phyloP scores from a whole-genome alignment of 208 protist species.

The Phytomonas sp. region DNA sequence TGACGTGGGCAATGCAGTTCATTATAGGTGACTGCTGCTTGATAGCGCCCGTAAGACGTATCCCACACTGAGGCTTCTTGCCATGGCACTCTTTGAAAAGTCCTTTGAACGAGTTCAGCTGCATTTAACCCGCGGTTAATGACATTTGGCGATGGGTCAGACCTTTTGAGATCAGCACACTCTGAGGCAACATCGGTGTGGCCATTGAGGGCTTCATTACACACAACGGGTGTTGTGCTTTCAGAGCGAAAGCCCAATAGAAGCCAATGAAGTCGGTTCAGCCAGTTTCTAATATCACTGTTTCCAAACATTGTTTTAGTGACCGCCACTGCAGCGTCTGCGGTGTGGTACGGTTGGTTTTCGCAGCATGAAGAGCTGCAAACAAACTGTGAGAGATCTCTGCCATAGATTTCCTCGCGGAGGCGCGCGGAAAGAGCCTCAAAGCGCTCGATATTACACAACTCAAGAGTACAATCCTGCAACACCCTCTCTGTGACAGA shows the following conservation, averaged over 20 bases:
- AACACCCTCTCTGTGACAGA: background rate
- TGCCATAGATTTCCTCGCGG: conserved; percentile 17
- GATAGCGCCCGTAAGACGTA: conserved; percentile 18
- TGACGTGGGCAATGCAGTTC: conserved; percentile 37
- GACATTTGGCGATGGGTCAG: background rate
- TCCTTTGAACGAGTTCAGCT: conserved; percentile 11
- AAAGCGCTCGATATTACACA: conserved; percentile 17
- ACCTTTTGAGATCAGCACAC: background rate
- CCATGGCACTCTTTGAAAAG: conserved; percentile 13
- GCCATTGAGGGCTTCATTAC: background rate
- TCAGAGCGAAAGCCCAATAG: conserved; percentile 18
- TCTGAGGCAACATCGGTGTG: background rate
- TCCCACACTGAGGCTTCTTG: conserved; percentile 26
- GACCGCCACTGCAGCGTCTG: background rate
- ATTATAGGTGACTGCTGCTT: conserved; percentile 20
- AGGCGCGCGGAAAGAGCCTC: conserved; percentile 16
- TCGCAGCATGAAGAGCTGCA: background rate
- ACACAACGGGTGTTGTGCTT: background rate
- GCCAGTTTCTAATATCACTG: conserved; percentile 60
- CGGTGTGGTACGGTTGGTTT: background rate
- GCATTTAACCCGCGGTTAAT: background rate
- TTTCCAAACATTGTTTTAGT: conserved; percentile 13
- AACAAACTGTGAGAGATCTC: background rate
- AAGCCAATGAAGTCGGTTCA: conserved; percentile 61
- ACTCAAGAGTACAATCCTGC: background rate